Percentiles rank a stretch among this genome's conserved stretches.
These are phyloP conservation scores for Arthrobotrys pseudoclavata DNA, from an alignment of 2,329 filamentous ascomycete species.

Conservation along the genomic window DNA sequence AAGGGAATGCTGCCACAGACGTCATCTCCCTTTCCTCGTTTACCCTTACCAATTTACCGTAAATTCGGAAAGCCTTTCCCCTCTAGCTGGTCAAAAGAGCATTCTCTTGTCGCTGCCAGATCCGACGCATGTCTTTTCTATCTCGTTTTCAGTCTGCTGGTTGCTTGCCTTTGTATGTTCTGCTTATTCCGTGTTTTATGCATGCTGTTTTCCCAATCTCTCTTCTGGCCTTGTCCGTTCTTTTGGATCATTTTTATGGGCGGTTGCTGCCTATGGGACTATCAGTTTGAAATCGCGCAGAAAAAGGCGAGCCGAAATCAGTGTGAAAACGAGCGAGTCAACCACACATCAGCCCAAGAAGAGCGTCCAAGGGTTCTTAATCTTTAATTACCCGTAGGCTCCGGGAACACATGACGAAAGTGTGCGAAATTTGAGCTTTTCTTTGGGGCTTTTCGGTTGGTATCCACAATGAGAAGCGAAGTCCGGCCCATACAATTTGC, in stretches of 20 bases:
- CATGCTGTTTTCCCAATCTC: conserved; percentile 28
- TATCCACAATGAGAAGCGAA: conserved; percentile 55
- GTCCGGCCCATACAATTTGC: conserved; percentile 57
- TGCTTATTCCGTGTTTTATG: conserved; percentile 36
- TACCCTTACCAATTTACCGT: conserved; percentile 48
- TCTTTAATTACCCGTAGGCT: conserved; percentile 57
- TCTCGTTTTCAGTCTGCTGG: conserved; percentile 1
- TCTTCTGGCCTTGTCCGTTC: conserved; percentile 26
- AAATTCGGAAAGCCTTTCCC: conserved; percentile 52
- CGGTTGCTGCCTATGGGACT: conserved; percentile 41
- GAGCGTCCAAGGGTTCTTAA: conserved; percentile 35
- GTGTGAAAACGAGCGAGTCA: conserved; percentile 36
- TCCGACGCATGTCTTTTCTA: conserved; percentile 29
- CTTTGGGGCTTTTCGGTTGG: conserved; percentile 42
- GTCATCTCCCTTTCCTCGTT: conserved; percentile 55
- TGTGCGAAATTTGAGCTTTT: conserved; percentile 42
- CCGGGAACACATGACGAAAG: conserved; percentile 55
- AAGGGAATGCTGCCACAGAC: conserved; percentile 57
- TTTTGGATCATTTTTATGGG: conserved; percentile 16
- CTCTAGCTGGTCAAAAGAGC: conserved; percentile 43
- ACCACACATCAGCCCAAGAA: conserved; percentile 24
- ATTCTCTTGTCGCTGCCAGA: conserved; percentile 36
- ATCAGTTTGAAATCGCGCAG: conserved; percentile 48
- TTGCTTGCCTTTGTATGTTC: conserved; percentile 19
- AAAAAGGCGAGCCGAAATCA: conserved; percentile 37